phyloP scores from a whole-genome alignment of 441 rosid genomes.

The Pelargonium australe region DNA sequence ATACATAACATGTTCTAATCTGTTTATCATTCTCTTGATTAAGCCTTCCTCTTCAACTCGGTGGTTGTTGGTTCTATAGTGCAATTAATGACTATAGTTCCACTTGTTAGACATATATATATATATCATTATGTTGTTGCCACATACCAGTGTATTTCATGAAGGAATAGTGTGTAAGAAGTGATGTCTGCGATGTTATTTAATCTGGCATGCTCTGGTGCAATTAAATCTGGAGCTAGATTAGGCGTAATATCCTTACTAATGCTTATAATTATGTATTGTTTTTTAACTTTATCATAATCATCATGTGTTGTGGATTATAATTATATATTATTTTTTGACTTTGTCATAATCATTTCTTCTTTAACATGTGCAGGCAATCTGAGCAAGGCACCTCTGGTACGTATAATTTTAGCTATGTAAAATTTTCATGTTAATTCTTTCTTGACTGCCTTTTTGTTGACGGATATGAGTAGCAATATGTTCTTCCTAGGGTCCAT shows the following conservation, averaged over 20 bases:
- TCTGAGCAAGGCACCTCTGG: slow-evolving; percentile 67
- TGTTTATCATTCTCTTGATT: background rate
- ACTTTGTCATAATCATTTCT: slow-evolving; percentile 11
- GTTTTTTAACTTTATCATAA: background rate
- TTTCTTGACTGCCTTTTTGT: background rate
- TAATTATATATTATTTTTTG: background rate
- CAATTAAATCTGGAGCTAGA: too few species aligned
- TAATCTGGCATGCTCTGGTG: too few species aligned
- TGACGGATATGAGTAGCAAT: background rate
- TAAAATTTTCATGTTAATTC: background rate
- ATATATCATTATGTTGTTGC: background rate
- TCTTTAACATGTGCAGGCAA: slow-evolving; percentile 49
- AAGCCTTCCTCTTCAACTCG: background rate
- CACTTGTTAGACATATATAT: background rate
- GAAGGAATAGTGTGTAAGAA: background rate
- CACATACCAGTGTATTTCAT: background rate
- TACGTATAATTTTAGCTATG: slow-evolving; percentile 24
- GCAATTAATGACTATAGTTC: background rate
- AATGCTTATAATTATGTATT: slow-evolving; percentile 7
- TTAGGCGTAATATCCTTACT: too few species aligned
- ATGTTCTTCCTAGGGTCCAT: background rate
- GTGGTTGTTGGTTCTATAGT: background rate
- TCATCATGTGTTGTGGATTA: background rate
- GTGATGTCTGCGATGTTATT: background rate
- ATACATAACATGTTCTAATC: background rate